These are phyloP conservation scores for Epichloe bromicola DNA, from an alignment of 2,329 filamentous ascomycete species.

Conservation along the genomic window DNA sequence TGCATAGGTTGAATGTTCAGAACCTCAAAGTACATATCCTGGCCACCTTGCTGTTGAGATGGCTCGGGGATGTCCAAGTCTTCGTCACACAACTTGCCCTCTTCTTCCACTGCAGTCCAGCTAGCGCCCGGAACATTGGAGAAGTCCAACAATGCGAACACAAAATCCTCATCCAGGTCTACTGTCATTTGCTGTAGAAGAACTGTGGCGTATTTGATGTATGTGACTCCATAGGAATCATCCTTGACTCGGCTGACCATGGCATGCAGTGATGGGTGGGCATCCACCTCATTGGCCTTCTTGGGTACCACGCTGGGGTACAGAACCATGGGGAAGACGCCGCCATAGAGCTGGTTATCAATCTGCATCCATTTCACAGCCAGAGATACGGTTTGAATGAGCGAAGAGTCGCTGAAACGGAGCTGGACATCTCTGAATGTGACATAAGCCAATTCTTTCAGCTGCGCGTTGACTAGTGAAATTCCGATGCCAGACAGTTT, in stretches of 20 bases:
- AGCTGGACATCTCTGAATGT: conserved; percentile 86
- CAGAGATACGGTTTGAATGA: conserved; percentile 83
- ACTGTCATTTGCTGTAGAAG: conserved; percentile 96
- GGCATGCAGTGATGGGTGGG: conserved; percentile 85
- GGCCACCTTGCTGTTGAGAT: conserved; percentile 66
- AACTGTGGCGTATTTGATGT: conserved; percentile 95
- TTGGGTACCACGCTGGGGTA: conserved; percentile 98
- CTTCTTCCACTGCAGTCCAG: conserved; percentile 55
- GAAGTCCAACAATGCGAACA: conserved; percentile 91
- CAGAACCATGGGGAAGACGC: conserved; percentile 92
- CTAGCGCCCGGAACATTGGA: conserved; percentile 82
- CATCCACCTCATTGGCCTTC: conserved; percentile 89
- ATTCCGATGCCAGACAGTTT: conserved; percentile 83
- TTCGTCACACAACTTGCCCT: conserved; percentile 81
- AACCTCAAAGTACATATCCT: conserved; percentile 96
- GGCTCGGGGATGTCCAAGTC: conserved; percentile 86
- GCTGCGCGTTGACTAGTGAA: conserved; percentile 82
- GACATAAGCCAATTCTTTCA: conserved; percentile 85
- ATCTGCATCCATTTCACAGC: conserved; percentile 98
- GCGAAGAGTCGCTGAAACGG: conserved; percentile 80
- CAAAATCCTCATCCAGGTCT: conserved; percentile 95
- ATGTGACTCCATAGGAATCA: conserved; percentile 92
- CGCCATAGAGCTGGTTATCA: conserved; percentile 95
- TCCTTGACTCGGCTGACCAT: conserved; percentile 94
- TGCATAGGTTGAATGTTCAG: conserved; percentile 98